Evolutionary conservation across 306 rosid genomes (phyloP), one percentile per base, ranked within the genome.

Genomic region (Abrus precatorius): DNA sequence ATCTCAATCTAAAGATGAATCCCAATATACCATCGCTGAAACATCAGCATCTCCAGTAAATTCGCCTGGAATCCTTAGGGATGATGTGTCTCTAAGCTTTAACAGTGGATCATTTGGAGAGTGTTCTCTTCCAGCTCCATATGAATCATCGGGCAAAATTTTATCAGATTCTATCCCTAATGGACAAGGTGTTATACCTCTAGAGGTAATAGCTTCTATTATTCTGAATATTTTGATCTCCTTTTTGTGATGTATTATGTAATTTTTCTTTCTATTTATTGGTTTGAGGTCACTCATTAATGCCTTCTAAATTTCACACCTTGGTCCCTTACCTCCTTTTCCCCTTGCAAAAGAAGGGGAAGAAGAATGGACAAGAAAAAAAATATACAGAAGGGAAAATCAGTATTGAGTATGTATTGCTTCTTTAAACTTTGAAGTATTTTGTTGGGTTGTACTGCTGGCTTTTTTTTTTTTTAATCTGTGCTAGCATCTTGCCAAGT

Each of bases 161-260:
- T 84, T 78, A 54, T 89, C 82, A 5, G 82, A 82, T 81, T 75
- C 86, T 55, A 81, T 82, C 72, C 77, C 65, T 66, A 70, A 72
- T 70, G 89, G 84, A 72, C 89, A 83, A 77, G 92, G 92, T 48
- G 4, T 74, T 60, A 75, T 69, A 68, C 76, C 94, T 56, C 81
- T 64, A 14, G 92, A 95, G 99, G 99, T 95, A 93, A 44, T 61
- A 71, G 55, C 74, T 66, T 43, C 62, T 61, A 28, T 7, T 79
- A 53, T 78, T 74, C 36, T n/a, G 34, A 77, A 13, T 41, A 55
- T 55, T 40, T 62, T 33, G 28, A 61, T 69, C 28, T 50, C 29
- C 47, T 33, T 60, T 67, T 49, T 76, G 8, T 7, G 33, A 20
- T 63, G 76, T 69, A 75, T 66, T 43, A 9, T 79, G 73, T 62